These are phyloP conservation scores for Santalum album DNA, from an alignment of 164 flowering plant genomes.

Conservation along the genomic window DNA sequence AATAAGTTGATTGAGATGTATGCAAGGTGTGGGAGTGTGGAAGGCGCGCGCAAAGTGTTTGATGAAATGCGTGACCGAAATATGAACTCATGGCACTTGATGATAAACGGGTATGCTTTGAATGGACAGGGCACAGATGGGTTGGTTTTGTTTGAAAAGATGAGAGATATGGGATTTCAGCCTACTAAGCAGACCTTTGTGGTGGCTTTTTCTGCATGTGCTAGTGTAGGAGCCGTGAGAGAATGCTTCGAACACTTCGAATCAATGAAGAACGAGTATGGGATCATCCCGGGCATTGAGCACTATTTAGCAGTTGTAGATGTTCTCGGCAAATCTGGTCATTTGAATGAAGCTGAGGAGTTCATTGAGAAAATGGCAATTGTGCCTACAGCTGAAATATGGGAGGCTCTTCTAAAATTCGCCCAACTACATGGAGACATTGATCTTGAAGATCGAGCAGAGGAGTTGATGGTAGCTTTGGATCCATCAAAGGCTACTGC, in stretches of 20 bases:
- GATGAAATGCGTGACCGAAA: conserved; percentile 30
- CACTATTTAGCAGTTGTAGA: conserved; percentile 23
- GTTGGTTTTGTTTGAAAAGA: conserved; percentile 22
- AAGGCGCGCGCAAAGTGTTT: conserved; percentile 34
- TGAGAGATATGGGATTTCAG: conserved; percentile 13
- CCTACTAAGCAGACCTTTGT: conserved; percentile 18
- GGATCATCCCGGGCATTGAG: conserved; percentile 18
- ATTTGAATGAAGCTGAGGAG: conserved; percentile 28
- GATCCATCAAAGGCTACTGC: conserved; percentile 13
- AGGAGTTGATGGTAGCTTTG: conserved; percentile 16
- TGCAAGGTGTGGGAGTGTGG: conserved; percentile 21
- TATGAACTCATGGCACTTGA: conserved; percentile 23
- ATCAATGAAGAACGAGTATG: conserved; percentile 17
- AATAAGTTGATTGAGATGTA: conserved; percentile 25
- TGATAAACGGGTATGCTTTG: conserved; percentile 29
- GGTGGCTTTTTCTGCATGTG: conserved; percentile 26
- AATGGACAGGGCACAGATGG: conserved; percentile 31
- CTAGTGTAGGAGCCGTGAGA: conserved; percentile 19
- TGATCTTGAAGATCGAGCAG: conserved; percentile 26
- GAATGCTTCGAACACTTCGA: conserved; percentile 19
- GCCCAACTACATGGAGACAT: conserved; percentile 32
- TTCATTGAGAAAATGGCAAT: conserved; percentile 24
- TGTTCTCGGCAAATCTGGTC: conserved; percentile 26
- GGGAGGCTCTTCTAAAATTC: conserved; percentile 20
- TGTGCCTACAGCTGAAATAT: conserved; percentile 17